Evolutionary conservation across 768 basidiomycete species (phyloP).

Genomic region (Rossbeevera mucosa): DNA sequence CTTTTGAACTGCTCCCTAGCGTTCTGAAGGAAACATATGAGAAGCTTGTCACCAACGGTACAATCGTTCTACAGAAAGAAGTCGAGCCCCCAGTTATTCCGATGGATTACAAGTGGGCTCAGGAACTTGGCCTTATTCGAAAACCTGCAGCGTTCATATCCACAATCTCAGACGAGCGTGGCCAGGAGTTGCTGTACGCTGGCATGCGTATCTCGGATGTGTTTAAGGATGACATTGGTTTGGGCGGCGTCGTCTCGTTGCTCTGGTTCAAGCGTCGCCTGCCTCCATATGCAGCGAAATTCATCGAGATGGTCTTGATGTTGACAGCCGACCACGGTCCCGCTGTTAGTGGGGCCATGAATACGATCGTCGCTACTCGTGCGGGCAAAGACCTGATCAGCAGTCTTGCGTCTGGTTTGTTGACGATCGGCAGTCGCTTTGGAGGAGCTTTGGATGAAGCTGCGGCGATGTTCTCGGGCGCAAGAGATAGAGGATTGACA

Average conservation of each 20-base stretch:
- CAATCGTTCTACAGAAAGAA: conserved; percentile 68
- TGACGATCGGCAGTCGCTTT: conserved; percentile 97
- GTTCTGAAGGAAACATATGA: conserved; percentile 86
- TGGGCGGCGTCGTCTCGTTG: conserved; percentile 93
- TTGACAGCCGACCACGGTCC: conserved; percentile 98
- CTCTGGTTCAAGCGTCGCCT: conserved; percentile 98
- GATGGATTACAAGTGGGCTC: conserved; percentile 99
- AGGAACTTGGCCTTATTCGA: conserved; percentile 95
- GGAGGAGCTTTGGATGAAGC: conserved; percentile 99
- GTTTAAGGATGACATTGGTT: conserved; percentile 94
- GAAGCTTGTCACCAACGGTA: conserved; percentile 63
- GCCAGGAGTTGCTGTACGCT: conserved; percentile 96
- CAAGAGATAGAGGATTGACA: conserved; percentile 85
- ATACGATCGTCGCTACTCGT: conserved; percentile 97
- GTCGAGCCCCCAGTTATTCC: conserved; percentile 92
- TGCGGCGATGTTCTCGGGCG: conserved; percentile 90
- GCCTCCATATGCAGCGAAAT: conserved; percentile 92
- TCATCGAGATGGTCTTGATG: conserved; percentile 99
- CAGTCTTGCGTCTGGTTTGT: conserved; percentile 89
- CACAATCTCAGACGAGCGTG: conserved; percentile 98
- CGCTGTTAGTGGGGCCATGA: conserved; percentile 98
- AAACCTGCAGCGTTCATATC: conserved; percentile 99
- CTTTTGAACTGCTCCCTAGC: conserved; percentile 91
- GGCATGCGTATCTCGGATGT: conserved; percentile 99
- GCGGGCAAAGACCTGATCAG: conserved; percentile 99